Evolutionary conservation across 331 rosid species (phyloP), one percentile per base, ranked within the genome.

Genomic region (Quercus lobata): DNA sequence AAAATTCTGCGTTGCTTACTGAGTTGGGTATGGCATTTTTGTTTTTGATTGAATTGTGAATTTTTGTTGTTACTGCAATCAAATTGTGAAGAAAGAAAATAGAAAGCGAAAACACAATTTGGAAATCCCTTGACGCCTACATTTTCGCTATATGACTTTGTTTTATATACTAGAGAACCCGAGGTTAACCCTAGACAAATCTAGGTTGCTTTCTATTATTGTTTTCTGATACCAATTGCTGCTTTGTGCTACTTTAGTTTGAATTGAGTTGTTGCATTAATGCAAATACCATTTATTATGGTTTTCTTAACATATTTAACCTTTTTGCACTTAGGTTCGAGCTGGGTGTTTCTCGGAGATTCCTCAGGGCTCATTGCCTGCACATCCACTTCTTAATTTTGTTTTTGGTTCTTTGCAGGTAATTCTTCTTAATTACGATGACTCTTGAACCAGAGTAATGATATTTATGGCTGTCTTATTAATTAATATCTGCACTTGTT

Each of bases 281-380:
- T 68, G 53, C 29, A 68, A 68, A n/a, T 68, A 53, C 52, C 15
- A 18, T 34, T 34, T 68, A n/a, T 35, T 35, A 8, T 68, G 72
- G 72, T 69, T 60, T 58, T 54, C 57, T 58, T 60, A 44, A 12
- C 55, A 52, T 53, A 30, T 70, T 58, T 27, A 73, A 60, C 60
- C 46, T 83, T 53, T 80, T 80, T 82, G 69, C 57, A 21, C 85
- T 82, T 88, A 94, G 98, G 93, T 94, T 76, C 93, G 93, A 83
- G 97, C 94, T 71, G 98, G 98, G 52, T 92, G 98, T 86, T 94
- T 94, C 92, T 88, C 97, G 1, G 97, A 94, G 88, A 89, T 92
- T 84, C 94, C 94, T 71, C 89, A 82, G 14, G 95, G 88, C 79
- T 87, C 92, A 77, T 80, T 94, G 85, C 91, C 95, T 18, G 84